Evolutionary conservation across 176 grass and related monocot genomes (phyloP), one percentile per base, ranked within the genome.

Genomic region (Stipa capillata): DNA sequence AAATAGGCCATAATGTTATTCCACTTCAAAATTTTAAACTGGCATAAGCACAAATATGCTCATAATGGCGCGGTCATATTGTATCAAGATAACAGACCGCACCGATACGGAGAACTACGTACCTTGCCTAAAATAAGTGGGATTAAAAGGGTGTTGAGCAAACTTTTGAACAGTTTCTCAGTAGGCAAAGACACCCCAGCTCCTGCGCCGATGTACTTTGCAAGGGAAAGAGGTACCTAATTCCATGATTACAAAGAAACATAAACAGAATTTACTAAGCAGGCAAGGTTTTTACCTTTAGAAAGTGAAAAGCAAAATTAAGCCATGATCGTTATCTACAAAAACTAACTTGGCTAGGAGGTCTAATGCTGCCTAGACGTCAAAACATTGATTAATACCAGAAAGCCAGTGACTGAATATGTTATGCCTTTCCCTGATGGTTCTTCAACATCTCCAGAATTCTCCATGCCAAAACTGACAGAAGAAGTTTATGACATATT

Each of bases 211-310:
- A 94, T 70, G 24, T 90, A 97, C 55, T 84, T 97, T 69, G 91
- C 82, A 76, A 97, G 89, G 40, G 94, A 94, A 88, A 97, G 72
- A 69, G 95, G 95, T 62, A 90, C 85, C 95, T 97, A 53, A 12
- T 81, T 32, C 55, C n/a, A 78, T 23, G 60, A 61, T 65, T 44
- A n/a, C n/a, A 35, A 63, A 74, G 9, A 84, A 70, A 55, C 27
- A 79, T 68, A 14, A 73, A 48, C n/a, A 65, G 6, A n/a, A 1
- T 39, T 66, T 24, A 74, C 4, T 52, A 69, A 54, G 17, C 11
- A 88, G 20, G 20, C n/a, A 25, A 57, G 35, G 41, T 60, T n/a
- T n/a, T n/a, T n/a, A n/a, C n/a, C n/a, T n/a, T n/a, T n/a, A n/a
- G n/a, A n/a, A n/a, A n/a, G n/a, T n/a, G 31, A 76, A 65, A 63